Evolutionary conservation across 2,329 filamentous ascomycete species (phyloP), one percentile per base, ranked within the genome.

Genomic region (Sarocladium brachiariae): DNA sequence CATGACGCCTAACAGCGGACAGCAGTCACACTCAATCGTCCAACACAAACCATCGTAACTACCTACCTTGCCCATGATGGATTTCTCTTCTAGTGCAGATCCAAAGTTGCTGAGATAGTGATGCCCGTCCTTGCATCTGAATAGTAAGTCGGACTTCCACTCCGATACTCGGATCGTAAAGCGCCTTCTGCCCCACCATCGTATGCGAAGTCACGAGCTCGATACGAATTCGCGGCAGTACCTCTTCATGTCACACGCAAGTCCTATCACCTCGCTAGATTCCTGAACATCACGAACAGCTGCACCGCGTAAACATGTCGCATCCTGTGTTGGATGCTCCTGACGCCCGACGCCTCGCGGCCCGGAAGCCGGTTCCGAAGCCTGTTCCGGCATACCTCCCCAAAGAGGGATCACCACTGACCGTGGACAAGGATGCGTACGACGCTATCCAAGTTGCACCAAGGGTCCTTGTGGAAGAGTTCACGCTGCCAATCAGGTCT

Each of bases 401-500:
- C 8, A 64, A 59, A 2, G 46, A 49, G 18, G 71, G 69, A 4
- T 74, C 72, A 2, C 68, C 70, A 2, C 58, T 75, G 19, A 66
- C 65, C 0, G 71, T 77, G 9, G 67, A 78, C 57, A 65, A 65
- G 49, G 52, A 57, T 2, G 55, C 72, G 6, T 88, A 93, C 68
- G 74, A 81, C 3, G 73, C 79, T 2, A 78, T 92, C 18, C 78
- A 82, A 33, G 54, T 63, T 3, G 71, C 73, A 0, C 66, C 69
- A 0, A 66, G 76, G 0, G 58, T 65, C 1, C 58, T 74, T 1
- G 30, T 72, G 5, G 61, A 75, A 2, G 70, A 78, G 6, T 85
- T 86, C 56, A 78, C 77, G 2, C 71, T 93, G 24, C 84, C 86
- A 0, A 86, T 89, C 25, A 81, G 88, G 30, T 87, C 84, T 2